Conservation (phyloP, 129 eudicot species). For the Dittrichia graveolens region DNA sequence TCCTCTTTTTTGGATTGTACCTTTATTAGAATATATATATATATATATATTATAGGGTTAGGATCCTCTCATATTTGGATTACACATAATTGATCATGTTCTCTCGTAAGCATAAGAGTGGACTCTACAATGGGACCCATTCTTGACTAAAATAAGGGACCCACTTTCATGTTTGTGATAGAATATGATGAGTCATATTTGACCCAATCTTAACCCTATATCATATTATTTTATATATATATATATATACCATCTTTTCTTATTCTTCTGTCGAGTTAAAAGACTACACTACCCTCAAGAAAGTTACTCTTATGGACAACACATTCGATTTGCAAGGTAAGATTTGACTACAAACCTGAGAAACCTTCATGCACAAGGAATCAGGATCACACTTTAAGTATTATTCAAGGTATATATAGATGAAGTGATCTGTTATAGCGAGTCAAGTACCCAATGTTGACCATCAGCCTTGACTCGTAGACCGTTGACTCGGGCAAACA, state of each 20-base stretch:
- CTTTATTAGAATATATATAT: not conserved
- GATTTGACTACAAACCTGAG: constrained; percentile 1
- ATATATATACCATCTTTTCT: not conserved
- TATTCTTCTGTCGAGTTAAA: not conserved
- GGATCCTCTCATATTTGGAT: not conserved
- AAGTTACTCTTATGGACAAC: not conserved
- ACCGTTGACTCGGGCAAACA: constrained; percentile 65
- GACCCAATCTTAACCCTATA: too few relatives aligned
- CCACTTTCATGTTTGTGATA: too few relatives aligned
- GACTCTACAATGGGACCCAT: too few relatives aligned
- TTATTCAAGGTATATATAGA: constrained; percentile 11
- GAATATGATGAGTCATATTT: too few relatives aligned
- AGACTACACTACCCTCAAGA: not conserved
- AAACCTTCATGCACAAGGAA: not conserved
- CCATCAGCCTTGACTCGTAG: constrained; percentile 59
- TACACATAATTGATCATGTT: not conserved
- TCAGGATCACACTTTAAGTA: constrained; percentile 4
- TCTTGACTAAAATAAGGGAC: too few relatives aligned
- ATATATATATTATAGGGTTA: too few relatives aligned
- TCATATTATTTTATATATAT: too few relatives aligned
- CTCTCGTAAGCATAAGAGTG: not conserved
- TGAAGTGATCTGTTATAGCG: constrained; percentile 16
- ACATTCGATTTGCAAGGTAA: not conserved
- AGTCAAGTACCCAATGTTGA: constrained; percentile 69
- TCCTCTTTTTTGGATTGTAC: not conserved